Evolutionary conservation across 2,329 filamentous ascomycete species (phyloP).

Genomic region (Rhynchosporium agropyri): DNA sequence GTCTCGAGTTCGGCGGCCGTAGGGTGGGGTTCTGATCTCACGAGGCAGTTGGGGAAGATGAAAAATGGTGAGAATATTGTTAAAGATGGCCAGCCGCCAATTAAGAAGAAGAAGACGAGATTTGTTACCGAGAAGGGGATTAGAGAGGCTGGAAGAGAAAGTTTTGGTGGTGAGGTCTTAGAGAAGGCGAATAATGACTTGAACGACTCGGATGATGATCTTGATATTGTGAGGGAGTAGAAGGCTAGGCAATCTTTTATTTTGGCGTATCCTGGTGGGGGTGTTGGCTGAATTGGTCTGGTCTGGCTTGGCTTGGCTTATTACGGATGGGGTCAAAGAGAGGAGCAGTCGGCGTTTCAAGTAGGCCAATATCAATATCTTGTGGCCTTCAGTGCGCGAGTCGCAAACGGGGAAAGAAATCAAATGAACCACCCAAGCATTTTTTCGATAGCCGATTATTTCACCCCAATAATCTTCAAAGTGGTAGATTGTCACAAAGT

Average conservation of each 20-base stretch:
- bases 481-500: too few species aligned
- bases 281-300: background rate
- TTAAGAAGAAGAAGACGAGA: conserved; percentile 75
- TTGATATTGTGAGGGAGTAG: conserved; percentile 40
- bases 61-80: conserved; percentile 59
- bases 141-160: conserved; percentile 74
- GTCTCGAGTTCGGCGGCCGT: conserved; percentile 40
- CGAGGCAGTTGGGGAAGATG: conserved; percentile 62
- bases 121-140: conserved; percentile 80
- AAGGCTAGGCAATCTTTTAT: background rate
- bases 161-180: conserved; percentile 58
- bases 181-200: conserved; percentile 29
- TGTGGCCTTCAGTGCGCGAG: too few species aligned
- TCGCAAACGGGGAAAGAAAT: too few species aligned
- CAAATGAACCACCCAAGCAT: too few species aligned
- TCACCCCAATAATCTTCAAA: too few species aligned
- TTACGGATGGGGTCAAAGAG: background rate
- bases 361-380: background rate
- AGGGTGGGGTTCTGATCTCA: conserved; percentile 61
- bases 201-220: conserved; percentile 41
- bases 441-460: too few species aligned
- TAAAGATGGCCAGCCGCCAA: conserved; percentile 33
- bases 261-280: background rate
- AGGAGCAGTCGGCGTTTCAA: background rate
- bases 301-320: background rate